Evolutionary conservation across 2,329 filamentous ascomycete genomes (phyloP).

Genomic region (Trichoderma harzianum): DNA sequence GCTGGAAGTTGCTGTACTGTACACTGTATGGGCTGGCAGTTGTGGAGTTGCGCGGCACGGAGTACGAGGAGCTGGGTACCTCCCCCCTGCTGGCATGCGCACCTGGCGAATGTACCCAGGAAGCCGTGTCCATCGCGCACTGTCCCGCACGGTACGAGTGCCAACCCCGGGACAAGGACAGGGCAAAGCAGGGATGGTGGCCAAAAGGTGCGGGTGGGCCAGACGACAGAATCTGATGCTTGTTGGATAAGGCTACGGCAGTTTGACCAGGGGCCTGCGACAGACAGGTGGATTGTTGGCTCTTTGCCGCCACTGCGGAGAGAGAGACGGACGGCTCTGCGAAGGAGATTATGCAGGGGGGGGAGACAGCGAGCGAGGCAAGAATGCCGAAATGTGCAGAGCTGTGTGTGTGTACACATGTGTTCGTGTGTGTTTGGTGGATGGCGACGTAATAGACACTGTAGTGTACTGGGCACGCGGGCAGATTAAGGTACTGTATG

Average conservation of each 20-base stretch:
- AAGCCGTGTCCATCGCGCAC: neutral
- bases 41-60: neutral
- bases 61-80: slow-evolving; percentile 1
- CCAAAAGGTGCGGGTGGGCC: neutral
- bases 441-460: neutral
- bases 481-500: neutral
- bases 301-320: slow-evolving; percentile 14
- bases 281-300: neutral
- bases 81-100: slow-evolving; percentile 4
- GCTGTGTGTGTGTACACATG: neutral
- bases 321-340: neutral
- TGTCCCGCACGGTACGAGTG: neutral
- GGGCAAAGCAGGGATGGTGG: neutral
- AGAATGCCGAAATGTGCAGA: slow-evolving; percentile 3
- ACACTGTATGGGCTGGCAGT: neutral
- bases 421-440: neutral
- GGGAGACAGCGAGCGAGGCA: neutral
- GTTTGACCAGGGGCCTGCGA: slow-evolving; percentile 17
- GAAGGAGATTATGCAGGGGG: slow-evolving; percentile 21
- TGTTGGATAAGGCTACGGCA: slow-evolving; percentile 20
- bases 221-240: slow-evolving; percentile 1
- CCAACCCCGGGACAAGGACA: neutral
- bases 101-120: neutral
- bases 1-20: neutral
- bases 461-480: neutral